Conservation (phyloP, 495 filamentous ascomycete genomes). For the Tuber magnatum region DNA sequence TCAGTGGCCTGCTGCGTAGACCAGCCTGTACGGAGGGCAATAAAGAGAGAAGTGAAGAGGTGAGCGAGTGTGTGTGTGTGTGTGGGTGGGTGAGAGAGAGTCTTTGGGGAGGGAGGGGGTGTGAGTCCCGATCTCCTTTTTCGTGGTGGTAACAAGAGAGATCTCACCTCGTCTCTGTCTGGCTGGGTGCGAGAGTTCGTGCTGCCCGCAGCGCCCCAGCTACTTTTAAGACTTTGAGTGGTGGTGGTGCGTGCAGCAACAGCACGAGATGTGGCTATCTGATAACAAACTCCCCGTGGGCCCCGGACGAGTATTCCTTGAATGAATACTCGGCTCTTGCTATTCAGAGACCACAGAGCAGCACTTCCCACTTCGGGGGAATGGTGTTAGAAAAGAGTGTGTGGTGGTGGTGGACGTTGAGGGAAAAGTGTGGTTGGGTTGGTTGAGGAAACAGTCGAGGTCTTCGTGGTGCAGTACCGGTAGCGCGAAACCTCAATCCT, state of each 20-base stretch:
- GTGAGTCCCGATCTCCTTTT: constrained; percentile 29
- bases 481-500: not conserved
- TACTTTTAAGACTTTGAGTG: constrained; percentile 30
- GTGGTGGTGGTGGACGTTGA: constrained; percentile 20
- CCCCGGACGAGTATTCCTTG: constrained; percentile 34
- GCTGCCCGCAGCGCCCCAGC: constrained; percentile 8
- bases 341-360: constrained; percentile 3
- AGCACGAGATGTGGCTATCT: constrained; percentile 36
- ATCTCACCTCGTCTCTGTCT: not conserved
- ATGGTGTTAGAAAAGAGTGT: not conserved
- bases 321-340: constrained; percentile 31
- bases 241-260: constrained; percentile 24
- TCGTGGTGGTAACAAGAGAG: not conserved
- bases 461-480: not conserved
- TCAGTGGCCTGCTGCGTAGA: constrained; percentile 33
- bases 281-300: constrained; percentile 38
- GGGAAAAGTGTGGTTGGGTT: constrained; percentile 20
- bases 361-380: not conserved
- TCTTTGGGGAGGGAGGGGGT: not conserved
- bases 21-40: constrained; percentile 9
- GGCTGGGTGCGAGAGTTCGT: not conserved
- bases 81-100: constrained; percentile 1
- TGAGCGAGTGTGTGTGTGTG: constrained; percentile 5
- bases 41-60: constrained; percentile 8
- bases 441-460: constrained; percentile 24